Percentiles rank a stretch among this genome's conserved stretches.
Evolutionary conservation across 2,329 filamentous ascomycete genomes (phyloP).

Genomic region (Stagonosporopsis chrysanthemi): DNA sequence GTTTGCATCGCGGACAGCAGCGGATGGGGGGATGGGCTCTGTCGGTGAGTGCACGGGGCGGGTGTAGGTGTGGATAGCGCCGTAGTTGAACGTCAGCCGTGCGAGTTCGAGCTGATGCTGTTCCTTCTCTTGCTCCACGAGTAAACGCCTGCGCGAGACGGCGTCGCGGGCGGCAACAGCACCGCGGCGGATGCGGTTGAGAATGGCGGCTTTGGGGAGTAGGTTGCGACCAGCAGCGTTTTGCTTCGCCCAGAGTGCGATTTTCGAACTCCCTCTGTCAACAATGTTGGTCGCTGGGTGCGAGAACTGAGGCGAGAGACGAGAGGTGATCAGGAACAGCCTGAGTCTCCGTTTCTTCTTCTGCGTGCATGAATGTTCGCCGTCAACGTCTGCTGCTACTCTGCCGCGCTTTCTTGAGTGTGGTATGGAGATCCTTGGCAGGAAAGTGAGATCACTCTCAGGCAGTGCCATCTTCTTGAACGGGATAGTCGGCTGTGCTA

Average conservation of each 20-base stretch:
- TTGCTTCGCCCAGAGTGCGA: constrained; percentile 57
- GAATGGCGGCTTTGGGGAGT: constrained; percentile 69
- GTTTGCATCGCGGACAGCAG: constrained; percentile 21
- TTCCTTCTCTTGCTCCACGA: constrained; percentile 43
- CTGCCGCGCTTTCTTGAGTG: constrained; percentile 60
- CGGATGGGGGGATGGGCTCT: constrained; percentile 24
- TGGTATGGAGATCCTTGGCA: constrained; percentile 31
- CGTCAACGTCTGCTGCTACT: constrained; percentile 65
- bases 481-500: constrained; percentile 38
- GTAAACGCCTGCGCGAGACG: constrained; percentile 25
- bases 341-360: constrained; percentile 73
- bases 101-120: constrained; percentile 44
- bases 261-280: constrained; percentile 63
- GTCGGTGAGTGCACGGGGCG: constrained; percentile 30
- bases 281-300: constrained; percentile 74
- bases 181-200: constrained; percentile 66
- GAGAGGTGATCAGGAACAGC: constrained; percentile 69
- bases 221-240: constrained; percentile 59
- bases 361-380: constrained; percentile 57
- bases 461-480: constrained; percentile 41
- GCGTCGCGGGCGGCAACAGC: constrained; percentile 29
- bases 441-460: constrained; percentile 47
- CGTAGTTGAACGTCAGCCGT: constrained; percentile 40
- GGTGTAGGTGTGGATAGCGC: constrained; percentile 43
- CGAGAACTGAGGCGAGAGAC: constrained; percentile 73